These are phyloP conservation scores for Hyaloscypha variabilis DNA, from an alignment of 495 filamentous ascomycete species.

Conservation along the genomic window DNA sequence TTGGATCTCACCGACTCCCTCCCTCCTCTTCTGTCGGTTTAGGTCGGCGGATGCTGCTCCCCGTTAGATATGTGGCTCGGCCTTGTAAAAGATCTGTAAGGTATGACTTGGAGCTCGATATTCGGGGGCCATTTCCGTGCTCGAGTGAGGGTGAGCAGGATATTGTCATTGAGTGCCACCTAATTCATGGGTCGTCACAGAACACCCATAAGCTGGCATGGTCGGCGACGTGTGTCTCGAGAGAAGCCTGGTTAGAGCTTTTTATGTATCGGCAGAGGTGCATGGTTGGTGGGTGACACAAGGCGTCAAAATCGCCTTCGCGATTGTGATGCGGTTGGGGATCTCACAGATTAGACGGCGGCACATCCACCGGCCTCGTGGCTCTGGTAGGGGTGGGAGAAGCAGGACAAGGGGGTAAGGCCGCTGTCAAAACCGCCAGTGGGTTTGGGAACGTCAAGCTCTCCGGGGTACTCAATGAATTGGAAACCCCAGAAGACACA, in stretches of 20 bases:
- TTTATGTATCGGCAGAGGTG: background rate
- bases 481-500: constrained; percentile 1
- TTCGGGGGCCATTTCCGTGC: background rate
- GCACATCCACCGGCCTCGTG: constrained; percentile 7
- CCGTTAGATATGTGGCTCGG: constrained; percentile 1
- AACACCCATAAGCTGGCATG: background rate
- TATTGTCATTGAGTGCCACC: background rate
- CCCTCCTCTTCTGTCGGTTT: constrained; percentile 9
- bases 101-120: background rate
- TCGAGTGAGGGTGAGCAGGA: background rate
- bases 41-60: constrained; percentile 15
- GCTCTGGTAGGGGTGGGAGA: constrained; percentile 12
- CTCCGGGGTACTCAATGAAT: background rate
- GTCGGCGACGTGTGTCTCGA: background rate
- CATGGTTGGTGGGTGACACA: background rate
- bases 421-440: constrained; percentile 1
- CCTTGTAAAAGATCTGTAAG: constrained; percentile 2
- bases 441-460: background rate
- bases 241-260: background rate
- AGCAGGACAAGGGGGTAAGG: background rate
- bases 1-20: background rate
- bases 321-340: background rate
- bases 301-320: background rate
- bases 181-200: background rate
- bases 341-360: background rate